Evolutionary conservation across 495 filamentous ascomycete genomes (phyloP).

Genomic region (Trichoderma virens): DNA sequence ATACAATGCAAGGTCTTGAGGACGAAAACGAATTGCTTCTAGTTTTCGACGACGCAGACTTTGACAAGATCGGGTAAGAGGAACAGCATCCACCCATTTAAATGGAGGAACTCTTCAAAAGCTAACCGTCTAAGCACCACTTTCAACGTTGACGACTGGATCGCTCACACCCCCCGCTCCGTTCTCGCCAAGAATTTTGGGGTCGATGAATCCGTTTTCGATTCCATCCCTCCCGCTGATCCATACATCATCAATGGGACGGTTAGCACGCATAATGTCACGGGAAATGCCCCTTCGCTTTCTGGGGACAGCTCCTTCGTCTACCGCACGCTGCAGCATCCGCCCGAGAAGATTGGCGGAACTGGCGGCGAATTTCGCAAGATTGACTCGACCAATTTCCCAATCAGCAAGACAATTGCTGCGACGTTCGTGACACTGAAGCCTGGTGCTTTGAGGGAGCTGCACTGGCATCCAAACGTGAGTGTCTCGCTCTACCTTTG

Average conservation of each 20-base stretch:
- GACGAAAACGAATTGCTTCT: slow-evolving; percentile 61
- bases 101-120: neutral
- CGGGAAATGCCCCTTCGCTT: slow-evolving; percentile 39
- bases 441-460: slow-evolving; percentile 52
- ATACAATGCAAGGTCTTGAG: slow-evolving; percentile 49
- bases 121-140: slow-evolving; percentile 37
- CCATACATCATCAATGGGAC: slow-evolving; percentile 55
- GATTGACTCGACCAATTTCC: slow-evolving; percentile 57
- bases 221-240: slow-evolving; percentile 36
- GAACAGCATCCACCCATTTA: neutral
- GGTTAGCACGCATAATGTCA: slow-evolving; percentile 38
- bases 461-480: slow-evolving; percentile 65
- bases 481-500: slow-evolving; percentile 14
- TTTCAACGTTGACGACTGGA: slow-evolving; percentile 59
- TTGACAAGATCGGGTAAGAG: slow-evolving; percentile 30
- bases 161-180: slow-evolving; percentile 51
- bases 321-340: slow-evolving; percentile 45
- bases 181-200: slow-evolving; percentile 61
- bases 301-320: slow-evolving; percentile 50
- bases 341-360: slow-evolving; percentile 46
- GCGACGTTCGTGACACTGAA: slow-evolving; percentile 52
- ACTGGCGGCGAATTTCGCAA: slow-evolving; percentile 51
- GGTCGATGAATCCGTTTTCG: slow-evolving; percentile 47
- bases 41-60: slow-evolving; percentile 56
- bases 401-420: slow-evolving; percentile 51